These are phyloP conservation scores for Artemisia tridentata DNA, from an alignment of 129 eudicot species.

Conservation along the genomic window DNA sequence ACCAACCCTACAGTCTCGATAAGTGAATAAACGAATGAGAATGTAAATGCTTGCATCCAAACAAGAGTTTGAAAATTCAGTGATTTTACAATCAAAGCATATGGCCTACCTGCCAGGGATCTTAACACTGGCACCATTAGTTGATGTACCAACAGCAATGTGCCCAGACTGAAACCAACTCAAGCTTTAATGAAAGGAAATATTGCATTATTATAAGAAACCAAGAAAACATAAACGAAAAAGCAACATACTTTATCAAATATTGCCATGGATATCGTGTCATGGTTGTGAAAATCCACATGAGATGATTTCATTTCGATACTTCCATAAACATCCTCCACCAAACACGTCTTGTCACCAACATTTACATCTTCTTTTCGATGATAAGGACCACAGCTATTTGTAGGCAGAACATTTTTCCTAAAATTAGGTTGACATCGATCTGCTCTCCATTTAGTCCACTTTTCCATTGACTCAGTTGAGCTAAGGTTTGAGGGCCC, in stretches of 20 bases:
- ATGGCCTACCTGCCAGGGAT: constrained; percentile 79
- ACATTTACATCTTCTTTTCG: constrained; percentile 14
- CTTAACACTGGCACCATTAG: constrained; percentile 92
- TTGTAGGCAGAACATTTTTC: constrained; percentile 56
- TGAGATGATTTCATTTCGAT: constrained; percentile 27
- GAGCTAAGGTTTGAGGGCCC: constrained; percentile 96
- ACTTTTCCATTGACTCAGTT: constrained; percentile 68
- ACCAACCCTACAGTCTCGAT: constrained; percentile 62
- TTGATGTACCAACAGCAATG: constrained; percentile 94
- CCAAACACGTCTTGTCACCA: constrained; percentile 34
- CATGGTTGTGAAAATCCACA: constrained; percentile 65
- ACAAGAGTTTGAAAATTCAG: neutral
- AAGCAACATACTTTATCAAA: constrained; percentile 61
- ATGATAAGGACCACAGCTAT: constrained; percentile 84
- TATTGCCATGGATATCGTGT: constrained; percentile 91
- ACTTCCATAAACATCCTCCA: constrained; percentile 19
- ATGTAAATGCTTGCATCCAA: neutral
- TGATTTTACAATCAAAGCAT: constrained; percentile 3
- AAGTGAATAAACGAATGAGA: neutral
- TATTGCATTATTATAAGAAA: neutral
- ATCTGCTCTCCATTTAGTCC: constrained; percentile 76
- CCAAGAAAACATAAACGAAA: neutral
- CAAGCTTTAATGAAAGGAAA: neutral
- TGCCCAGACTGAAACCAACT: constrained; percentile 62
- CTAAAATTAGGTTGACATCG: constrained; percentile 89